Base-by-base conservation (phyloP, 148 eudicot genomes). In the Rhododendron molle region DNA sequence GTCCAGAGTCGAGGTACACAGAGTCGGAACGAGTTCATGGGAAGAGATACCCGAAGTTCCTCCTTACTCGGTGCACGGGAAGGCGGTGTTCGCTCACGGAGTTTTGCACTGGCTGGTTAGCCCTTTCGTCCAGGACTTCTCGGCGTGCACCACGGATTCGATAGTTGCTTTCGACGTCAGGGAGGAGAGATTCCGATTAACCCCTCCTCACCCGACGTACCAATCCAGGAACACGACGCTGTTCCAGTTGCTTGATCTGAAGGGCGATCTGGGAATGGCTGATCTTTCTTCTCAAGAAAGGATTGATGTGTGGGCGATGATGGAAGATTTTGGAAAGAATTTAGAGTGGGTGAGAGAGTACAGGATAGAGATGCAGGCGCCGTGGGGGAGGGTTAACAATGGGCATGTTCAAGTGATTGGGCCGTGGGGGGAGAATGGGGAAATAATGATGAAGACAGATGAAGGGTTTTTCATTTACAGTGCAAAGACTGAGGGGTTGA, bases 11-110 rank as follows among this genome's bases (percentile, higher is more conserved):
- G 9, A 80, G 44, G 84, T 86, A 56, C 65, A 71, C 26, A 30
- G 20, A 1, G 44, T 86, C 54, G 87, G 87, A 11, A 86, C 72
- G 1, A 38, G 49, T 16, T 81, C 80, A 10, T 86, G 87, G 87
- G 38, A 50, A 54, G 50, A 71, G 80, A 72, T 49, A 38, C 2
- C 20, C 6, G 44, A 54, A 23, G 43, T 81, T 34, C 84, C 87
- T 47, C 34, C 36, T 32, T 46, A 67, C 52, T 40, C 79, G 15
- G 60, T 26, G 0, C 26, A 20, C 18, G 87, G 87, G 28, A 40
- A 47, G 43, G 12, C 67, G 5, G 80, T 85, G 1, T 85, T 60
- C 43, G 83, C 83, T 54, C 50, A 85, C 26, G 84, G 87, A 50
- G 26, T 36, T 69, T 16, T 85, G 80, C 50, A 80, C 81, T 85